Conservation (phyloP, 345 rosid genomes). For the Heritiera fomes region DNA sequence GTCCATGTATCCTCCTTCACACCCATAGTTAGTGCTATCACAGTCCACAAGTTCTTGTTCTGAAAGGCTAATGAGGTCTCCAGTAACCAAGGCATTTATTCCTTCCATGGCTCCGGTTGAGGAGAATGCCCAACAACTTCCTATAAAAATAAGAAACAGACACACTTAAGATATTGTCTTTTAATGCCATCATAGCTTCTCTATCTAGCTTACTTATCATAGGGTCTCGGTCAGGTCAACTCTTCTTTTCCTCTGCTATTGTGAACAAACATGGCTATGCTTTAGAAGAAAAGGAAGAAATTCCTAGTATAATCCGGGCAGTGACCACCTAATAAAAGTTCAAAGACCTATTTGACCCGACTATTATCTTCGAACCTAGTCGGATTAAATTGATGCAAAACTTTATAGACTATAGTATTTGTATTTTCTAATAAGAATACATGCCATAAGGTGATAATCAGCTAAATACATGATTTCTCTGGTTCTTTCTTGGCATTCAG, state of each 20-base stretch:
- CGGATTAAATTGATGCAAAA: neutral
- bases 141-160: slow-evolving; percentile 28
- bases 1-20: slow-evolving; percentile 81
- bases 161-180: neutral
- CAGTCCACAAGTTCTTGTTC: slow-evolving; percentile 76
- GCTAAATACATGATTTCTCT: neutral
- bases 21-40: slow-evolving; percentile 57
- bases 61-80: slow-evolving; percentile 63
- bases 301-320: neutral
- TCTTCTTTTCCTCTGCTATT: neutral
- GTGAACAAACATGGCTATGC: neutral
- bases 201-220: too few relatives aligned
- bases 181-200: too few relatives aligned
- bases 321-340: neutral
- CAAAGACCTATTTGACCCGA: neutral
- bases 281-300: neutral
- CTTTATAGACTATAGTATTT: neutral
- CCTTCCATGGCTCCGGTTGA: slow-evolving; percentile 73
- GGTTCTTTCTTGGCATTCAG: neutral
- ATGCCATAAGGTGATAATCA: neutral
- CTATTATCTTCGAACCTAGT: neutral
- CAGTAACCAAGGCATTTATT: slow-evolving; percentile 55
- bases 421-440: too few relatives aligned
- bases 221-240: neutral
- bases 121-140: slow-evolving; percentile 83